These are phyloP conservation scores for Vitis hybrid DNA, from an alignment of 177 flowering plant species.

Conservation along the genomic window DNA sequence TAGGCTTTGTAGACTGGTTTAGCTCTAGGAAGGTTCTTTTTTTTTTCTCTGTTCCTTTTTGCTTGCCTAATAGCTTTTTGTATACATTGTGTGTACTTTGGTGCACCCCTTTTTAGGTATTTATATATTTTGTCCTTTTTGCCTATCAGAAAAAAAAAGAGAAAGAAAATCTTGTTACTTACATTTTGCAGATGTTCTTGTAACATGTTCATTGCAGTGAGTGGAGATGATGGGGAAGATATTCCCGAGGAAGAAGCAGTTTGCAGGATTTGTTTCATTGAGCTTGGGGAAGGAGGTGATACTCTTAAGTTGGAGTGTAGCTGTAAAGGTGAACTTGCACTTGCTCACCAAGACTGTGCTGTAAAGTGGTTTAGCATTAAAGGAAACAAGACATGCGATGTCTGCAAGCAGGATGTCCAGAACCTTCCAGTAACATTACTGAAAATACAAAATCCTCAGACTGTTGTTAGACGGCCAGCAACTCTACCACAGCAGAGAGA, in stretches of 20 bases:
- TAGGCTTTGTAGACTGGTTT: no score
- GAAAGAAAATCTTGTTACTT: not conserved
- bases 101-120: no score
- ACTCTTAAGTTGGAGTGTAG: constrained; percentile 85
- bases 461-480: constrained; percentile 34
- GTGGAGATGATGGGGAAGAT: constrained; percentile 59
- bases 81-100: no score
- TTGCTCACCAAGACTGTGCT: constrained; percentile 83
- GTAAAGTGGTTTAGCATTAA: constrained; percentile 86
- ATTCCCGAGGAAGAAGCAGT: constrained; percentile 88
- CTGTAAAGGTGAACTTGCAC: constrained; percentile 90
- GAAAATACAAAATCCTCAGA: constrained; percentile 49
- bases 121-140: no score
- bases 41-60: no score
- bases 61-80: no score
- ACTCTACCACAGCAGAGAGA: constrained; percentile 42
- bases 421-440: constrained; percentile 76
- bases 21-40: no score
- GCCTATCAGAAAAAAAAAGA: no score
- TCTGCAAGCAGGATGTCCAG: constrained; percentile 70
- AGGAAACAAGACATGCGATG: constrained; percentile 79
- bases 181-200: not conserved
- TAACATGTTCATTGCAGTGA: constrained; percentile 24
- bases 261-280: constrained; percentile 78
- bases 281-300: constrained; percentile 74